A percentile compares a stretch with the other conserved stretches of the same genome.
phyloP scores from a whole-genome alignment of 305 asterid species.

The Solanum aculeatissimum region DNA sequence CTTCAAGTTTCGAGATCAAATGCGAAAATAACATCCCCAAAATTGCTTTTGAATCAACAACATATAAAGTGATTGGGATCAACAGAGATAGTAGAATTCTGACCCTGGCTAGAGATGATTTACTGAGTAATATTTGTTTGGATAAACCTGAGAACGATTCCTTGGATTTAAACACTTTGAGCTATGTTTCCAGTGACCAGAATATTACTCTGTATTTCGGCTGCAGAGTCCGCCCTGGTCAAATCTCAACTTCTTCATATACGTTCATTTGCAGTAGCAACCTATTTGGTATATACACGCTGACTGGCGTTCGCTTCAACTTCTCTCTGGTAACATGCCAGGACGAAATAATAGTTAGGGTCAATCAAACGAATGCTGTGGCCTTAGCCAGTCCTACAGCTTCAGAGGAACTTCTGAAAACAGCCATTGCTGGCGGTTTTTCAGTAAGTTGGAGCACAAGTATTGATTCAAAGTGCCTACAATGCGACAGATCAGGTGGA shows the following conservation, averaged over 20 bases:
- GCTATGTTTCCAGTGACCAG: constrained; percentile 1
- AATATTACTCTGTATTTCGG: constrained; percentile 25
- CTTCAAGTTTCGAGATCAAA: constrained; percentile 26
- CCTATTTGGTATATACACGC: not conserved
- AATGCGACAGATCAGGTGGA: constrained; percentile 31
- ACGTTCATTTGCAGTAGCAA: constrained; percentile 6
- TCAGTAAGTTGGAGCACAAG: constrained; percentile 25
- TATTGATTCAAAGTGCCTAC: not conserved
- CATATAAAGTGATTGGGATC: constrained; percentile 16
- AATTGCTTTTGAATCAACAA: constrained; percentile 3
- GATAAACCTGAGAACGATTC: constrained; percentile 1
- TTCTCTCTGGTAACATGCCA: constrained; percentile 7
- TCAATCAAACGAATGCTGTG: constrained; percentile 6
- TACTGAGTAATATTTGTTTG: constrained; percentile 18
- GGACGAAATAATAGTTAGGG: constrained; percentile 13
- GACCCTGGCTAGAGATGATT: constrained; percentile 39
- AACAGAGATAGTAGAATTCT: not conserved
- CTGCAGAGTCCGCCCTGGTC: not conserved
- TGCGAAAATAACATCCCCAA: constrained; percentile 12
- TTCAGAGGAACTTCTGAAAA: not conserved
- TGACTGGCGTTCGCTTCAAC: not conserved
- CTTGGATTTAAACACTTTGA: constrained; percentile 16
- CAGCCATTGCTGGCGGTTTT: constrained; percentile 27
- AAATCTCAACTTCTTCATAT: not conserved
- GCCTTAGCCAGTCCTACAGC: not conserved